Evolutionary conservation across 2,329 filamentous ascomycete genomes (phyloP).

Genomic region (Diaporthe sp.): DNA sequence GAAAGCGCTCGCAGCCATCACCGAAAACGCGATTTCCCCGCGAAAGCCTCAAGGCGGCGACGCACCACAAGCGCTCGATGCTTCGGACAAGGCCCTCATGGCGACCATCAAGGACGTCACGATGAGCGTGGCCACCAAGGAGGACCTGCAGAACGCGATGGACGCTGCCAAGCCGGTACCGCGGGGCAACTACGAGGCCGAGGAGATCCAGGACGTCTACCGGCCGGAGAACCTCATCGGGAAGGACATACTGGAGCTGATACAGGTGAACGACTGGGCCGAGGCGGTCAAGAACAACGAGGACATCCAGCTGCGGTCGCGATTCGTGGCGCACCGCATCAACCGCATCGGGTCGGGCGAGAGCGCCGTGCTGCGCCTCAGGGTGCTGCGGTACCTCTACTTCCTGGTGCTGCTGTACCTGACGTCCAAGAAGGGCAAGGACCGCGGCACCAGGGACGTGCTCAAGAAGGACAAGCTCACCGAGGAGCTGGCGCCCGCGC

Average conservation of each 20-base stretch:
- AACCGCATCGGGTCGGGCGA: constrained; percentile 66
- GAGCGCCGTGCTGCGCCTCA: constrained; percentile 65
- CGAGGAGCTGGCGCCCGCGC: constrained; percentile 68
- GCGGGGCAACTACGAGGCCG: constrained; percentile 75
- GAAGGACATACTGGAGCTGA: constrained; percentile 73
- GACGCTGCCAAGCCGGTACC: constrained; percentile 82
- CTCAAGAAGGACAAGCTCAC: constrained; percentile 74
- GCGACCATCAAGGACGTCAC: constrained; percentile 73
- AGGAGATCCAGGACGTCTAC: constrained; percentile 80
- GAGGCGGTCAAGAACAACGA: constrained; percentile 72
- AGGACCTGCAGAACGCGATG: constrained; percentile 74
- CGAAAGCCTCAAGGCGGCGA: constrained; percentile 52
- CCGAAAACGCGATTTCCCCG: constrained; percentile 77
- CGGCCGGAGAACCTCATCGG: constrained; percentile 76
- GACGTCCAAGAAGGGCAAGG: constrained; percentile 59
- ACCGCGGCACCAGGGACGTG: constrained; percentile 64
- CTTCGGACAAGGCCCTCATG: constrained; percentile 72
- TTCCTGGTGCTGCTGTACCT: constrained; percentile 69
- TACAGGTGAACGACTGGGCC: constrained; percentile 82
- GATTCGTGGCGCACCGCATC: constrained; percentile 76
- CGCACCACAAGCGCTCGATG: constrained; percentile 64
- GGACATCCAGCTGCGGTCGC: constrained; percentile 68
- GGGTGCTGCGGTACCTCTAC: constrained; percentile 71
- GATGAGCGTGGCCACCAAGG: constrained; percentile 74
- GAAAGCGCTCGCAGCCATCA: constrained; percentile 78